Evolutionary conservation across 768 basidiomycete genomes (phyloP), one percentile per base, ranked within the genome.

Genomic region (Holtermannia corniformis): DNA sequence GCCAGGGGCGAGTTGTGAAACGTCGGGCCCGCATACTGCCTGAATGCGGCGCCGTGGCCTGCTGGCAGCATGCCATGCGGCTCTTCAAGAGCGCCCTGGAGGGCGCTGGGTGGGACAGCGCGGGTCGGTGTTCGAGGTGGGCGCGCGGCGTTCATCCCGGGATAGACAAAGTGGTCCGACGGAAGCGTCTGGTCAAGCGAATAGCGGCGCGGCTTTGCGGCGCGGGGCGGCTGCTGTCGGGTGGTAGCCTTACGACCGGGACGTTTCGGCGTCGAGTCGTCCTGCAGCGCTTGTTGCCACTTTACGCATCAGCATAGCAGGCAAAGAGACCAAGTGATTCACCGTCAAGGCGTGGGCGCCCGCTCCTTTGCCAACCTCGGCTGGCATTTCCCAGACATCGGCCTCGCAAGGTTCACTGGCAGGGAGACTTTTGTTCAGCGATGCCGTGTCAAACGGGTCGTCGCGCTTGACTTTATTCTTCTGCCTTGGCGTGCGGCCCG

Each of bases 1-100:
- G 59, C 63, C 27, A 56, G 54, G 44, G 66, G 66, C 2, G 63
- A 63, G 49, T 65, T 65, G 44, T 68, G 66, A 46, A 65, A 65
- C 0, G 60, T 61, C 44, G 66, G 63, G 5, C 63, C 63, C 14
- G 66, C 66, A 43, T 68, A 68, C 48, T 57, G 32, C 32, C 16
- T 37, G 32, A 37, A 37, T 37, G 32, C 32, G 7, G 7, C 10
- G 16, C 32, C 32, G 32, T 37, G 32, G 16, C 32, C 32, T 7
- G 32, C 32, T 37, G 32, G 7, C 10, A 37, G 16, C 7, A 16
- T 16, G 10, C 7, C 16, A 37, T 7, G 10, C 7, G 32, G 32
- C 32, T 37, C 32, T n/a, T n/a, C n/a, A 7, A 37, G 16, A 37
- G 32, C 7, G 32, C 32, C 32, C 32, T 7, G 7, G 10, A 37